A percentile compares a stretch with the other conserved stretches of the same genome.
Conservation (phyloP, 1,139 yeast genomes). For the Eremothecium sinecaudum region DNA sequence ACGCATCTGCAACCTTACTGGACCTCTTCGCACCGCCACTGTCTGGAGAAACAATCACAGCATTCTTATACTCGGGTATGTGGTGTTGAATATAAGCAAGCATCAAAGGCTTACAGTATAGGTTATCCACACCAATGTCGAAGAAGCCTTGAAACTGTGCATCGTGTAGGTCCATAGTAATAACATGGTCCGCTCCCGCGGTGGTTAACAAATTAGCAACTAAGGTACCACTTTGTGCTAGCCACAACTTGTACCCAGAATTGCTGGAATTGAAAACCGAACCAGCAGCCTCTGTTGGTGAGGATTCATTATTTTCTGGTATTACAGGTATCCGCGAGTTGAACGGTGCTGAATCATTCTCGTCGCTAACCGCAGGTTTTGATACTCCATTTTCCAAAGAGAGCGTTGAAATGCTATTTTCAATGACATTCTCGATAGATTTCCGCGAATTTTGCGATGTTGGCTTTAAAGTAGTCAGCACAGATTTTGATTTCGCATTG, state of each 20-base stretch:
- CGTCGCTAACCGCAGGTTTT: slow-evolving; percentile 1
- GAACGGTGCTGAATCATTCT: slow-evolving; percentile 17
- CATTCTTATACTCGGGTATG: slow-evolving; percentile 65
- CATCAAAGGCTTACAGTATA: slow-evolving; percentile 75
- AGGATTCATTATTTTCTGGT: slow-evolving; percentile 13
- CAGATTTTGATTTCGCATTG: slow-evolving; percentile 18
- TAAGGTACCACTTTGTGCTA: slow-evolving; percentile 89
- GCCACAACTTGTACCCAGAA: slow-evolving; percentile 86
- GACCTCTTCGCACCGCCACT: slow-evolving; percentile 98
- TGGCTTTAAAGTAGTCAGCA: slow-evolving; percentile 20
- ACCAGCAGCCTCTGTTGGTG: slow-evolving; percentile 21
- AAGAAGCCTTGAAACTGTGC: slow-evolving; percentile 92
- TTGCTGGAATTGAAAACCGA: slow-evolving; percentile 32
- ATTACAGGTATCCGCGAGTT: slow-evolving; percentile 30
- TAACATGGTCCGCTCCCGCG: slow-evolving; percentile 94
- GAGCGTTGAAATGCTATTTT: slow-evolving; percentile 8
- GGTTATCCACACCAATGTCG: slow-evolving; percentile 84
- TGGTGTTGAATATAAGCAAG: slow-evolving; percentile 69
- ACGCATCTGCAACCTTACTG: slow-evolving; percentile 81
- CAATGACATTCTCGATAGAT: slow-evolving; percentile 16
- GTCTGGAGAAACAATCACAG: slow-evolving; percentile 88
- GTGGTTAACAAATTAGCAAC: slow-evolving; percentile 81
- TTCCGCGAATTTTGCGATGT: slow-evolving; percentile 9
- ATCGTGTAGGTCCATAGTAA: slow-evolving; percentile 96
- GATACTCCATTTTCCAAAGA: slow-evolving; percentile 10